Percentiles rank a stretch among this genome's conserved stretches.
Evolutionary conservation across 1,284 basidiomycete species (phyloP).

Genomic region (Singerocomus inundabilis): DNA sequence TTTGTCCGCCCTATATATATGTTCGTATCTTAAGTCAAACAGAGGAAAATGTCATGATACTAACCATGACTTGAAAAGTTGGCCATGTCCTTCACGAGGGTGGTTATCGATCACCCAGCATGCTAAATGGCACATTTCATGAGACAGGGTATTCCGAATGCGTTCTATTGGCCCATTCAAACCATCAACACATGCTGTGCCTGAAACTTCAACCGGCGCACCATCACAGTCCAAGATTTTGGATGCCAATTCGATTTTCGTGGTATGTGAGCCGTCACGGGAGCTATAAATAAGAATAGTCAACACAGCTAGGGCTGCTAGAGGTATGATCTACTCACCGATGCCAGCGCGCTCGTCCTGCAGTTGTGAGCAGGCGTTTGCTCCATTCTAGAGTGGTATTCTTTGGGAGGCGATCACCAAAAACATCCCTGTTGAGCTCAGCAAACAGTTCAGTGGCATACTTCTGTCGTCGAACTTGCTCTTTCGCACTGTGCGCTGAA

Average conservation of each 20-base stretch:
- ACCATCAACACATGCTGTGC: background rate
- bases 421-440: conserved; percentile 77
- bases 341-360: conserved; percentile 73
- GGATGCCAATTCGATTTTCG: conserved; percentile 70
- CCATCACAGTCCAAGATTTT: conserved; percentile 78
- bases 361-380: conserved; percentile 69
- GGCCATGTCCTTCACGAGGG: conserved; percentile 68
- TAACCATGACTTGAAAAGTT: conserved; percentile 68
- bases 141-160: conserved; percentile 75
- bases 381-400: conserved; percentile 72
- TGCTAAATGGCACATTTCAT: conserved; percentile 88
- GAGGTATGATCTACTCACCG: conserved; percentile 38
- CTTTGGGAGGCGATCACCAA: conserved; percentile 70
- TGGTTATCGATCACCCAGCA: conserved; percentile 74
- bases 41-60: conserved; percentile 13
- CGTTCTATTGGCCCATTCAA: conserved; percentile 47
- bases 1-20: conserved; percentile 51
- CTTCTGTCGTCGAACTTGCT: conserved; percentile 44
- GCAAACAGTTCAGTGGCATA: conserved; percentile 74
- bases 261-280: conserved; percentile 48
- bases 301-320: background rate
- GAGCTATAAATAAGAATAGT: conserved; percentile 42
- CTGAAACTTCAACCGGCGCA: conserved; percentile 23
- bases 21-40: background rate
- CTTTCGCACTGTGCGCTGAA: conserved; percentile 40